A percentile compares a stretch with the other conserved stretches of the same genome.
These are phyloP conservation scores for Podaxis carcinomalis DNA, from an alignment of 768 basidiomycete genomes.

Conservation along the genomic window DNA sequence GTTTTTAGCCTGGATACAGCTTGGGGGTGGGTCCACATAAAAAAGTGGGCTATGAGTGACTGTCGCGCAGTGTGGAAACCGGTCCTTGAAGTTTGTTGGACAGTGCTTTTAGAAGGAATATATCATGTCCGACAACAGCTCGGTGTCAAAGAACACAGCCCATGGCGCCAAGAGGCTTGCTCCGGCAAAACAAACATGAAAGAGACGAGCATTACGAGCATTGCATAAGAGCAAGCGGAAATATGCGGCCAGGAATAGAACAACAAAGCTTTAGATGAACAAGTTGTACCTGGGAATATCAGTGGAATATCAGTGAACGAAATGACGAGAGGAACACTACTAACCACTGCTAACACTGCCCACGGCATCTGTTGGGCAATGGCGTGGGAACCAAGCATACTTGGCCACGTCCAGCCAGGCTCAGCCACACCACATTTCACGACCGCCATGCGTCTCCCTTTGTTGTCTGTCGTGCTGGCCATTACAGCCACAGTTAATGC, in stretches of 20 bases:
- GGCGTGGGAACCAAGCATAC: slow-evolving; percentile 17
- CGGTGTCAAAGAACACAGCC: background rate
- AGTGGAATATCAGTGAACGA: no score
- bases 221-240: background rate
- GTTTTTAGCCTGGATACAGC: background rate
- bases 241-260: no score
- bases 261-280: no score
- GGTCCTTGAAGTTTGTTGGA: background rate
- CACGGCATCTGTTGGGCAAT: slow-evolving; percentile 11
- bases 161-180: background rate
- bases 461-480: slow-evolving; percentile 26
- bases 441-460: slow-evolving; percentile 24
- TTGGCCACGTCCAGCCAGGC: slow-evolving; percentile 17
- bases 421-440: background rate
- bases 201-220: background rate
- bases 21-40: background rate
- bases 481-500: slow-evolving; percentile 53
- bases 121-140: background rate
- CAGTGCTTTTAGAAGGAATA: background rate
- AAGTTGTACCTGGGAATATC: no score
- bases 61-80: background rate
- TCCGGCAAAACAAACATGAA: background rate
- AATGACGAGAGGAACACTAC: background rate
- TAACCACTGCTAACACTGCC: background rate
- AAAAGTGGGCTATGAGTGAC: background rate